Conservation (phyloP, 345 rosid species). For the Microthlaspi erraticum region DNA sequence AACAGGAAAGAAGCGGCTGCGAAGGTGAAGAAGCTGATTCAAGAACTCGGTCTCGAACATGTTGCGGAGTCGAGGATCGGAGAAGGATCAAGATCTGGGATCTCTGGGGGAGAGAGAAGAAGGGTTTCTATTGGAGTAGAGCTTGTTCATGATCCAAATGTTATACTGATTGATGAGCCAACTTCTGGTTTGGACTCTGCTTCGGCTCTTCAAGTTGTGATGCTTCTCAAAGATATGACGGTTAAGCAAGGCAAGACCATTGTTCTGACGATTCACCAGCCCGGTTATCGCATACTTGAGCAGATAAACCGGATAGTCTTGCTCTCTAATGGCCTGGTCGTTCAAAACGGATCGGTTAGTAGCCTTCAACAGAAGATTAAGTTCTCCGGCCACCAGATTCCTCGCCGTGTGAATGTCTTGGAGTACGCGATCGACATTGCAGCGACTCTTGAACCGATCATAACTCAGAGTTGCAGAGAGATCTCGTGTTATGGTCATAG, state of each 20-base stretch:
- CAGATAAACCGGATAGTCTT: slow-evolving; percentile 66
- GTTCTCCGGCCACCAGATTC: slow-evolving; percentile 60
- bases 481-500: slow-evolving; percentile 30
- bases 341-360: slow-evolving; percentile 64
- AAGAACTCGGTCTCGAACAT: slow-evolving; percentile 75
- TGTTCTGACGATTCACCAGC: slow-evolving; percentile 84
- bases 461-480: slow-evolving; percentile 38
- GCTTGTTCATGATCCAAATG: slow-evolving; percentile 86
- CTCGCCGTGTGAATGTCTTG: slow-evolving; percentile 73
- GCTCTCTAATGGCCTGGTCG: slow-evolving; percentile 68
- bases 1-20: slow-evolving; percentile 50
- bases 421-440: slow-evolving; percentile 85
- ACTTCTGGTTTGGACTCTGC: slow-evolving; percentile 95
- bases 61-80: slow-evolving; percentile 67
- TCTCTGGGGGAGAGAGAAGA: slow-evolving; percentile 92
- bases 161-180: slow-evolving; percentile 89
- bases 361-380: slow-evolving; percentile 65
- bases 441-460: slow-evolving; percentile 47
- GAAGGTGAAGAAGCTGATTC: slow-evolving; percentile 64
- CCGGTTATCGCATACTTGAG: slow-evolving; percentile 84
- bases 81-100: slow-evolving; percentile 63
- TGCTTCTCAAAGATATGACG: slow-evolving; percentile 69
- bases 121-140: slow-evolving; percentile 92
- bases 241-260: slow-evolving; percentile 80
- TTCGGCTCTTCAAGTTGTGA: slow-evolving; percentile 74